phyloP scores from a whole-genome alignment of 257 asterid genomes.

The Lithospermum erythrorhizon region DNA sequence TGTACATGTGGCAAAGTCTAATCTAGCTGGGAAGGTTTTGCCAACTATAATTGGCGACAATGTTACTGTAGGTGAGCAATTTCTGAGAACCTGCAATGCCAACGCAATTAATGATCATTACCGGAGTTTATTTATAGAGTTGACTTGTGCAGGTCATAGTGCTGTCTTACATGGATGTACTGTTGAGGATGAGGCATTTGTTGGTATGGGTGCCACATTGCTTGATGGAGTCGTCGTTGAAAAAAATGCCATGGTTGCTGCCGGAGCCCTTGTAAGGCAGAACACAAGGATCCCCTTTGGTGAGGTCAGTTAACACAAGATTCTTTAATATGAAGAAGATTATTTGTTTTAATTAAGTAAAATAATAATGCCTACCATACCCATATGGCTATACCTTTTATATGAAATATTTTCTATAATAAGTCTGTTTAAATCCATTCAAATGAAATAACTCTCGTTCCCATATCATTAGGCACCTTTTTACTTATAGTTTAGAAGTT shows the following conservation, averaged over 20 bases:
- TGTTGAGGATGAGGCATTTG: slow-evolving; percentile 85
- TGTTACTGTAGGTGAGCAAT: slow-evolving; percentile 79
- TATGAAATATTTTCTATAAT: too few species aligned
- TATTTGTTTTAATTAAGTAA: too few species aligned
- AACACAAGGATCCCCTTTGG: slow-evolving; percentile 75
- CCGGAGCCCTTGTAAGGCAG: slow-evolving; percentile 98
- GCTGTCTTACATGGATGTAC: slow-evolving; percentile 92
- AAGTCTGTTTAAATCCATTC: too few species aligned
- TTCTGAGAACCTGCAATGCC: slow-evolving; percentile 5
- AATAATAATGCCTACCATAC: too few species aligned
- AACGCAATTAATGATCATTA: not conserved
- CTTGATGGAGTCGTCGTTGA: slow-evolving; percentile 93
- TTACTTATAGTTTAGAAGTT: not conserved
- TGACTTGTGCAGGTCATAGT: slow-evolving; percentile 59
- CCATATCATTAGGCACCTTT: not conserved
- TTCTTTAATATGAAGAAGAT: not conserved
- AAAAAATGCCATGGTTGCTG: slow-evolving; percentile 96
- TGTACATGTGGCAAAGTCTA: slow-evolving; percentile 90
- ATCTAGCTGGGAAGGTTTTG: slow-evolving; percentile 78
- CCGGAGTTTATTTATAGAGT: not conserved
- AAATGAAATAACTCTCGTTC: too few species aligned
- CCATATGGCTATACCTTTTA: too few species aligned
- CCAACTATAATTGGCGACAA: slow-evolving; percentile 73
- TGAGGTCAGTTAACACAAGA: slow-evolving; percentile 44
- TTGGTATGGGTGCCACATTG: slow-evolving; percentile 92